Evolutionary conservation across 192 early-diverging fungal genomes (phyloP), one percentile per base, ranked within the genome.

Genomic region (Backusella tuberculispora): DNA sequence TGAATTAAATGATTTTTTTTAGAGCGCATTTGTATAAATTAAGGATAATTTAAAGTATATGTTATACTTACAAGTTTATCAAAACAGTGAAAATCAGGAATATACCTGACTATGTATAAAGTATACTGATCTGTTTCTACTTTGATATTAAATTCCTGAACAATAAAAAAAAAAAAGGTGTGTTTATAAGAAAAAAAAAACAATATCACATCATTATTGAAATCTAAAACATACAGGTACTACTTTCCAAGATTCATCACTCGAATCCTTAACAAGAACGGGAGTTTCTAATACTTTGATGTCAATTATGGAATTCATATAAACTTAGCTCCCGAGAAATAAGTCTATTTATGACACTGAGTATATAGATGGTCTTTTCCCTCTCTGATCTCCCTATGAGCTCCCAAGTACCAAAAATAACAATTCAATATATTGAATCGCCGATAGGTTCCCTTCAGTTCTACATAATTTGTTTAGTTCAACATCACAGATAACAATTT

Each of bases 61-160:
- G 8, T 1, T 19, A 7, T 12, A 6, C 43, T 42, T 79, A 87
- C 86, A 68, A 84, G 74, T 56, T 81, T 81, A 63, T 87, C 79
- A 80, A 87, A 84, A n/a, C 83, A 81, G 38, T 82, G 40, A 74
- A 87, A 78, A 67, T 87, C 86, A 29, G 83, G 76, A 44, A 87
- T 81, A 66, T 82, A 82, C 37, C 86, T 78, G 41, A 79, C 74
- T 10, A 87, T 73, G 8, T 71, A 72, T n/a, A 84, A 60, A 42
- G 80, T 65, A 65, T 72, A 66, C 6, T 71, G 41, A 17, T 67
- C 60, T 17, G 74, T 71, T 66, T 70, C 29, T 21, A 85, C 80
- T 15, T 80, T 80, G 43, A 87, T 81, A 45, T 76, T 76, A 56
- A 84, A 86, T 6, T 77, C 78, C 84, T 85, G 48, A 53, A 5